Conservation (phyloP, 1,284 basidiomycete species). For the Ustilago nuda region DNA sequence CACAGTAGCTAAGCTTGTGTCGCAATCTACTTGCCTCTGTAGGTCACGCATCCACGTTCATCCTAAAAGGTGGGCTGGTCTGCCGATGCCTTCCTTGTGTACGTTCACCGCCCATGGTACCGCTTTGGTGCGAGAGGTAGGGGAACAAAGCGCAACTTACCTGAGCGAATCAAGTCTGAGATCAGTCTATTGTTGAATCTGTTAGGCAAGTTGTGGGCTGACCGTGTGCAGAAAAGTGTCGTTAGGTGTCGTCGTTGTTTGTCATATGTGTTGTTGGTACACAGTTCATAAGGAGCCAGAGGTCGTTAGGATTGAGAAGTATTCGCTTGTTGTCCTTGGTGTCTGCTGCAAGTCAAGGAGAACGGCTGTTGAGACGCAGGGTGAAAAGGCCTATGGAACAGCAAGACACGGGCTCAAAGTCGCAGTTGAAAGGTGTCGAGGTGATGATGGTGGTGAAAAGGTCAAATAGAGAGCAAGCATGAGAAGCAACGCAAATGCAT, state of each 20-base stretch:
- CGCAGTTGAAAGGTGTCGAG: not conserved
- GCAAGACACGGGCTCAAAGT: not conserved
- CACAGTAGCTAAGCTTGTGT: not conserved
- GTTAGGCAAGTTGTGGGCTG: not conserved
- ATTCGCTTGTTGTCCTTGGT: not conserved
- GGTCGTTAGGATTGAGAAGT: not conserved
- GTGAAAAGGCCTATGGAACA: not conserved
- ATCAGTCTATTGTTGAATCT: not conserved
- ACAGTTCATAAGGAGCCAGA: not conserved
- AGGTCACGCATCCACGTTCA: not conserved
- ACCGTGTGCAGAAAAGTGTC: not conserved
- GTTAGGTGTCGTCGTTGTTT: not conserved
- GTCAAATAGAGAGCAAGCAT: not conserved
- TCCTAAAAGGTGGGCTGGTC: not conserved
- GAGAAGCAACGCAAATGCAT: conserved; percentile 10
- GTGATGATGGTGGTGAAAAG: conserved; percentile 10
- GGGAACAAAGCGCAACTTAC: not conserved
- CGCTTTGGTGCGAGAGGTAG: not conserved
- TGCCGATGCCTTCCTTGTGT: not conserved
- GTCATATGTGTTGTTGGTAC: not conserved
- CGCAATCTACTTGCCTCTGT: not conserved
- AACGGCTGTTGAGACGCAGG: not conserved
- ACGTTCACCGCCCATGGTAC: not conserved
- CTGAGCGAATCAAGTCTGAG: not conserved
- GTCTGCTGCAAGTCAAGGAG: not conserved